Conservation (phyloP, 2,329 filamentous ascomycete genomes). For the Biscogniauxia mediterranea region DNA sequence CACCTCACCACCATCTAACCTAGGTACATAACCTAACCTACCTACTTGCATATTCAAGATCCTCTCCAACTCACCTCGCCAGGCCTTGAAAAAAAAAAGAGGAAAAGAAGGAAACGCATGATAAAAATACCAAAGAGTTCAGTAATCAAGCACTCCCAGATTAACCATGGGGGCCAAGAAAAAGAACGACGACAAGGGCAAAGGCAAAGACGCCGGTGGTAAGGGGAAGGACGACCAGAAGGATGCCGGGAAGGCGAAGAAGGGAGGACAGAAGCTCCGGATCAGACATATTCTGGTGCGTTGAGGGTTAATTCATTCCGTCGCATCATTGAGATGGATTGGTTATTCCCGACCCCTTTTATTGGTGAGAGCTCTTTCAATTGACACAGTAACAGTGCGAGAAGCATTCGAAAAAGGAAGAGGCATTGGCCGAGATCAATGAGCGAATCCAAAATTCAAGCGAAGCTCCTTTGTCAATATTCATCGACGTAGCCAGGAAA, state of each 20-base stretch:
- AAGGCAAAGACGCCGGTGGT: neutral
- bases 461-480: conserved; percentile 44
- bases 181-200: conserved; percentile 10
- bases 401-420: conserved; percentile 76
- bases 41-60: too few relatives aligned
- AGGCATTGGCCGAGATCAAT: conserved; percentile 66
- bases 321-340: neutral
- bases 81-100: neutral
- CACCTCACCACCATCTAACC: too few relatives aligned
- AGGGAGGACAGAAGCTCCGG: conserved; percentile 12
- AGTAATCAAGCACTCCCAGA: neutral
- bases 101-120: neutral
- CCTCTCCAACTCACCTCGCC: neutral
- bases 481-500: conserved; percentile 70
- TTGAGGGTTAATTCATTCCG: conserved; percentile 1
- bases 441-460: conserved; percentile 45
- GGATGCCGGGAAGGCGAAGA: neutral
- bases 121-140: too few relatives aligned
- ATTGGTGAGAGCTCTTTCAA: neutral
- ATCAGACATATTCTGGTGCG: conserved; percentile 23
- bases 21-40: too few relatives aligned
- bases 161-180: conserved; percentile 1
- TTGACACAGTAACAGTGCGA: conserved; percentile 52
- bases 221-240: conserved; percentile 17
- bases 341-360: neutral